phyloP scores from a whole-genome alignment of 2,329 filamentous ascomycete genomes.

The Coleophoma cylindrospora region DNA sequence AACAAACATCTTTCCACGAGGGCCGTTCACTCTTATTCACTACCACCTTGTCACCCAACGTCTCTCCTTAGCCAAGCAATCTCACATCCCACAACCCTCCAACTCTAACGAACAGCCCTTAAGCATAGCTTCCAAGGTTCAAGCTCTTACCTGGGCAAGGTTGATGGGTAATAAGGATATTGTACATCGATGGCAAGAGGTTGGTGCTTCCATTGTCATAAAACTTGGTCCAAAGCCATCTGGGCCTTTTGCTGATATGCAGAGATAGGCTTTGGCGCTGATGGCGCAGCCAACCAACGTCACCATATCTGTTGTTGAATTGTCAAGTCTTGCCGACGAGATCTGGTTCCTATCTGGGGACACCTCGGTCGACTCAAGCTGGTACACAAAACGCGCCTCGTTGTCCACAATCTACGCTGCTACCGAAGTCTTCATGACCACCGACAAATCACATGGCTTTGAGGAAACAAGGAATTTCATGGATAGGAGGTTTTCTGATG shows the following conservation, averaged over 20 bases:
- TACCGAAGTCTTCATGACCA: conserved; percentile 91
- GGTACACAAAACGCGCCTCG: conserved; percentile 73
- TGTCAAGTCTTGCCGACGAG: conserved; percentile 81
- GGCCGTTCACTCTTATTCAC: conserved; percentile 74
- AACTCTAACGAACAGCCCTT: conserved; percentile 31
- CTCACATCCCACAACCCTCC: conserved; percentile 25
- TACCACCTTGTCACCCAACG: conserved; percentile 71
- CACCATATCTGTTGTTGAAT: conserved; percentile 69
- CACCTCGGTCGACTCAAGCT: conserved; percentile 72
- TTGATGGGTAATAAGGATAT: conserved; percentile 70
- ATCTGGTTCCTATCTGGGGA: conserved; percentile 88
- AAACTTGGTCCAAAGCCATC: neutral
- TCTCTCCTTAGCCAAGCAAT: conserved; percentile 40
- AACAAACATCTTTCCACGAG: conserved; percentile 73
- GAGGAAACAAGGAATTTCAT: conserved; percentile 76
- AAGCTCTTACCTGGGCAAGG: conserved; percentile 69
- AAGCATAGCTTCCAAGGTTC: conserved; percentile 59
- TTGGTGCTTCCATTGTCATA: conserved; percentile 32
- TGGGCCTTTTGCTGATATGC: neutral
- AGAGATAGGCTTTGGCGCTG: conserved; percentile 62
- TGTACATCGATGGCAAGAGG: conserved; percentile 81
- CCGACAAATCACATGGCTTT: conserved; percentile 71
- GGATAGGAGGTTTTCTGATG: conserved; percentile 63
- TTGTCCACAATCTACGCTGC: conserved; percentile 67
- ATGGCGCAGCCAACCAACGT: conserved; percentile 84